Percentiles rank a stretch among this genome's conserved stretches.
Conservation (phyloP, 2,329 filamentous ascomycete genomes). For the Juglanconis oblonga region DNA sequence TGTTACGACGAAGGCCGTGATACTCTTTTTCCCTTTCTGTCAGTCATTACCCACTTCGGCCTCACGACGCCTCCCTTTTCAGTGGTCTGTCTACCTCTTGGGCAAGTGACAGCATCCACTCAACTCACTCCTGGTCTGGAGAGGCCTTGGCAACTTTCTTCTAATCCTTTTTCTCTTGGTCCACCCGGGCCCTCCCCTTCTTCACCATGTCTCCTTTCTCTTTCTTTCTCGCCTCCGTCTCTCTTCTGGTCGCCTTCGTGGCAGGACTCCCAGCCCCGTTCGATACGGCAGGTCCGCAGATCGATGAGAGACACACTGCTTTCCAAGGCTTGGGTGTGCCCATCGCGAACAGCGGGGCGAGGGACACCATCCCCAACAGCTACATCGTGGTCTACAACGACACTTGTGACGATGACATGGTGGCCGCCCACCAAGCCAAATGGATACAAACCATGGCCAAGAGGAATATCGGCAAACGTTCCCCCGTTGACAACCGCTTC, state of each 20-base stretch:
- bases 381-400: constrained; percentile 67
- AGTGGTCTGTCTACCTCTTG: not conserved
- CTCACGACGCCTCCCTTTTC: not conserved
- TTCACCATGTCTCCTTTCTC: not conserved
- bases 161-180: not conserved
- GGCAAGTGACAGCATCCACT: not conserved
- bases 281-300: not conserved
- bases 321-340: constrained; percentile 35
- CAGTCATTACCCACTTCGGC: too few relatives aligned
- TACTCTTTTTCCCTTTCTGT: not conserved
- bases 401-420: constrained; percentile 44
- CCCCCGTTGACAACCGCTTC: constrained; percentile 38
- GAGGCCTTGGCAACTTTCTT: not conserved
- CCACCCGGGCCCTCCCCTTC: not conserved
- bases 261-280: constrained; percentile 4
- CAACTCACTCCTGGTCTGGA: not conserved
- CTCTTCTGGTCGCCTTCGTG: constrained; percentile 12
- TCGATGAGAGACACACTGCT: not conserved
- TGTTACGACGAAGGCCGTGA: not conserved
- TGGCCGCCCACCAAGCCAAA: constrained; percentile 47
- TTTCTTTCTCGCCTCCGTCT: constrained; percentile 12
- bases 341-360: constrained; percentile 47
- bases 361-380: constrained; percentile 49
- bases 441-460: constrained; percentile 50
- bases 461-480: constrained; percentile 55